Evolutionary conservation across 768 basidiomycete genomes (phyloP), one percentile per base, ranked within the genome.

Genomic region (Amanita thiersii): DNA sequence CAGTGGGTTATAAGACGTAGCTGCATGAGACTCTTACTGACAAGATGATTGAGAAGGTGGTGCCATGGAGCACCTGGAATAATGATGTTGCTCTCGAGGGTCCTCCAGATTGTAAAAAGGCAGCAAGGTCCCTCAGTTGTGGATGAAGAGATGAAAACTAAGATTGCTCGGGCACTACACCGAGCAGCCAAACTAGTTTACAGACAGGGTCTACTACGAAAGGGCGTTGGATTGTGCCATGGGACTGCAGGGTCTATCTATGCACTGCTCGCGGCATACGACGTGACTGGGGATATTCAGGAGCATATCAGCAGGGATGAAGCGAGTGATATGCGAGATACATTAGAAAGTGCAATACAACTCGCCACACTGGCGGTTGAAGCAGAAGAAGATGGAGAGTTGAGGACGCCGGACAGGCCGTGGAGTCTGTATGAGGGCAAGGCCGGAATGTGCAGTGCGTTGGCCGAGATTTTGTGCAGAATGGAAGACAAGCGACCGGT

Each of bases 171-270:
- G 3, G 57, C 74, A 2, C 48, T 74, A 1, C 51, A 56, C 10
- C 59, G 57, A 8, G 73, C 64, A 9, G 70, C 68, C 5, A 51
- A 52, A 1, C 50, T 73, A 6, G 64, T 75, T 10, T 76, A 77
- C 48, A 50, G 57, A 6, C 62, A 59, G 4, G 77, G 77, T 0
- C 50, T 77, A 5, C 62, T 77, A 12, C 63, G 63, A 3, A 79
- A 79, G 52, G 77, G 77, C 8, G 56, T 77, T n/a, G 76, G 77
- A 0, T 58, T 79, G 8, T 79, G 77, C 50, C 76, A 79, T 47
- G 77, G 77, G 3, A 64, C 72, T 4, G 72, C 63, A 6, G 76
- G 77, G 2, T 68, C 60, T n/a, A 65, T 76, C 4, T 76, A 67
- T 45, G 71, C 72, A 2, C 62, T 78, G 7, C 61, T 79, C 15